These are phyloP conservation scores for Panellus pusillus DNA, from an alignment of 768 basidiomycete genomes.

Conservation along the genomic window DNA sequence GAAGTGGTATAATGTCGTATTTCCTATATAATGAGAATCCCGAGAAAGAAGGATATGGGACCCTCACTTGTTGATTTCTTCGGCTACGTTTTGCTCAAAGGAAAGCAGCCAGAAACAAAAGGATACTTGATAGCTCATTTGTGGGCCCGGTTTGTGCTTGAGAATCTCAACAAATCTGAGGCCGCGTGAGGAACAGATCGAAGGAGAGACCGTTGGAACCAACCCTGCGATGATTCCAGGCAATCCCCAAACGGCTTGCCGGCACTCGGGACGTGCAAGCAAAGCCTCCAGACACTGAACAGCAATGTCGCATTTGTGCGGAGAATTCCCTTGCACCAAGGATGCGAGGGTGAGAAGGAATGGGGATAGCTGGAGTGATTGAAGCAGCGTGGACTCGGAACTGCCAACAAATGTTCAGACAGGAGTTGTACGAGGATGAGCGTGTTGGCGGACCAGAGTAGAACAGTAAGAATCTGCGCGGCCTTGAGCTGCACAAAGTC, in stretches of 20 bases:
- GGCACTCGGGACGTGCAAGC: constrained; percentile 76
- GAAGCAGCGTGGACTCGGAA: constrained; percentile 50
- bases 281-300: constrained; percentile 90
- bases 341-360: constrained; percentile 61
- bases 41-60: not conserved
- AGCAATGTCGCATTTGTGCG: constrained; percentile 81
- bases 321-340: constrained; percentile 58
- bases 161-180: constrained; percentile 80
- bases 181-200: not conserved
- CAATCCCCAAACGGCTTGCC: constrained; percentile 78
- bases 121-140: constrained; percentile 93
- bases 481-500: constrained; percentile 95
- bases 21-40: constrained; percentile 49
- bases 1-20: constrained; percentile 84
- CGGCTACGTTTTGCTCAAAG: constrained; percentile 84
- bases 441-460: constrained; percentile 61
- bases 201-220: constrained; percentile 15
- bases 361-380: constrained; percentile 53
- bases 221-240: constrained; percentile 71
- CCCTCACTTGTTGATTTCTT: constrained; percentile 82
- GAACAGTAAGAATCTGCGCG: constrained; percentile 82
- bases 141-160: constrained; percentile 78
- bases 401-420: constrained; percentile 29
- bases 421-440: constrained; percentile 2
- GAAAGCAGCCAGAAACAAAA: constrained; percentile 94